Conservation (phyloP, 1,284 basidiomycete species). For the Ustilago crameri region DNA sequence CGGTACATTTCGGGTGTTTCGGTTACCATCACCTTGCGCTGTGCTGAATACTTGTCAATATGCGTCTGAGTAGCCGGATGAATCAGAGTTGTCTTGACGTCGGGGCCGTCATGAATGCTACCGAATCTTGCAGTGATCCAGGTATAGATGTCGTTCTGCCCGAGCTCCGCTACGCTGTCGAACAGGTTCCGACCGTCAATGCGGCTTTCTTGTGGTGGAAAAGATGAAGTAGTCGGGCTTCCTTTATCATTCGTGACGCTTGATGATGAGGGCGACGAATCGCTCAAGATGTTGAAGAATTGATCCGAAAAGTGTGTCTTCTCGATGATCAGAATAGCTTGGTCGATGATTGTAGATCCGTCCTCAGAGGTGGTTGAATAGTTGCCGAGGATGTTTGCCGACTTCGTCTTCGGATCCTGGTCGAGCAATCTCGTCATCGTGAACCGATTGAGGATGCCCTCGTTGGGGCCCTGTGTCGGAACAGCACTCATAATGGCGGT, state of each 20-base stretch:
- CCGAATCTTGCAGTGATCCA: constrained; percentile 61
- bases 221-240: background rate
- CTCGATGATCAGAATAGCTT: constrained; percentile 61
- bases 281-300: constrained; percentile 22
- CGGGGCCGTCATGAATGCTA: constrained; percentile 22
- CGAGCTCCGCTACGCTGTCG: constrained; percentile 33
- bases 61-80: constrained; percentile 62
- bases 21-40: constrained; percentile 74
- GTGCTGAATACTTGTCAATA: constrained; percentile 78
- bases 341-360: constrained; percentile 9
- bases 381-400: constrained; percentile 44
- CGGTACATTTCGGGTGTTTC: constrained; percentile 65
- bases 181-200: constrained; percentile 12
- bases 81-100: constrained; percentile 65
- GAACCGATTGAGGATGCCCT: constrained; percentile 49
- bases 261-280: background rate
- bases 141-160: constrained; percentile 66
- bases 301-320: constrained; percentile 58
- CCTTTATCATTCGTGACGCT: background rate
- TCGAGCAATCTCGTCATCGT: constrained; percentile 45
- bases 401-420: constrained; percentile 53
- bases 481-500: no score
- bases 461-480: no score
- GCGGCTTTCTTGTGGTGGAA: no score
- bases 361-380: constrained; percentile 5